Percentiles rank a stretch among this genome's conserved stretches.
Conservation (phyloP, 495 filamentous ascomycete species). For the Penicillium egyptiacum region DNA sequence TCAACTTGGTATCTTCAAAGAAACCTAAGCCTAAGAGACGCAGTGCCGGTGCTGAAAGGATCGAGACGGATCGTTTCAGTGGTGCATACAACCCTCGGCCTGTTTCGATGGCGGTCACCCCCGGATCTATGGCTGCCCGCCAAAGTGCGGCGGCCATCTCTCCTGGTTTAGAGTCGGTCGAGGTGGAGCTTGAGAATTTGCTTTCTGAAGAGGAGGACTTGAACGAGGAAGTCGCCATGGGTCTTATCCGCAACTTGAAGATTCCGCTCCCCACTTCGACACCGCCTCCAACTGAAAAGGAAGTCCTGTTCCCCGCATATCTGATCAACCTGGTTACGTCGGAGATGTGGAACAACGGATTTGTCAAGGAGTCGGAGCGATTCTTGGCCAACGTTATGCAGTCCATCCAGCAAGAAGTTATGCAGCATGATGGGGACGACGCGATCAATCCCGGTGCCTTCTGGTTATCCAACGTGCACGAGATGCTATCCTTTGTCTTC, state of each 20-base stretch:
- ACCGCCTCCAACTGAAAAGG: conserved; percentile 92
- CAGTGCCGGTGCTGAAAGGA: conserved; percentile 86
- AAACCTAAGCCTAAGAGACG: conserved; percentile 96
- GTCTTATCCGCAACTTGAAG: conserved; percentile 92
- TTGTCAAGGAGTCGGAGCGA: conserved; percentile 98
- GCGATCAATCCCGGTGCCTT: conserved; percentile 97
- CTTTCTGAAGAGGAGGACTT: conserved; percentile 92
- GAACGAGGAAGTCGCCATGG: conserved; percentile 94
- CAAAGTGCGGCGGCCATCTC: conserved; percentile 69
- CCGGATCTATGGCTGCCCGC: conserved; percentile 60
- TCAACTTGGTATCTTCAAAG: conserved; percentile 96
- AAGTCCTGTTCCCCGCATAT: conserved; percentile 97
- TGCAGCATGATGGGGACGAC: conserved; percentile 97
- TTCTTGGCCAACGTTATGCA: conserved; percentile 99
- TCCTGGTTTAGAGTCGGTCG: conserved; percentile 81
- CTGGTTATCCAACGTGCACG: conserved; percentile 99
- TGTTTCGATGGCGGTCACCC: conserved; percentile 81
- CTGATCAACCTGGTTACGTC: conserved; percentile 98
- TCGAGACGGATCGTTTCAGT: conserved; percentile 82
- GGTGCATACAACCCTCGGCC: conserved; percentile 90
- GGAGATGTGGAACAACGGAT: conserved; percentile 99
- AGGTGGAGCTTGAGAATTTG: conserved; percentile 88
- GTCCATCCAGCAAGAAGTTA: conserved; percentile 97
- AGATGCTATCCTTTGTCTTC: conserved; percentile 99
- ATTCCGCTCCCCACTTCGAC: conserved; percentile 82